These are phyloP conservation scores for Solanum rostratum DNA, from an alignment of 257 asterid species.

Conservation along the genomic window DNA sequence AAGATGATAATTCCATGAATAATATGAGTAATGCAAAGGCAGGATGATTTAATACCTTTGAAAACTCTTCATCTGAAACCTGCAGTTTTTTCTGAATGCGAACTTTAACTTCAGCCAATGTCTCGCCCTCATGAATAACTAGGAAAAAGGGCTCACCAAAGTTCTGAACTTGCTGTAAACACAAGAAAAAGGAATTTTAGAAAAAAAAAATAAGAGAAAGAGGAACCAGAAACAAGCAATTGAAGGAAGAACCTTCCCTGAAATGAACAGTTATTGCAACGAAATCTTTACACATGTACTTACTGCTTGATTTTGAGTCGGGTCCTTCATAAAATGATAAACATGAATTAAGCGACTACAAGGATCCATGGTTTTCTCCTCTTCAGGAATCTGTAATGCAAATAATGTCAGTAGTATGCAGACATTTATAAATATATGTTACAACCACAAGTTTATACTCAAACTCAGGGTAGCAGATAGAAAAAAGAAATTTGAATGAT, in stretches of 20 bases:
- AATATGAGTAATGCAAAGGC: background rate
- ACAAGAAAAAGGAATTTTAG: background rate
- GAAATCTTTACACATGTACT: background rate
- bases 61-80: conserved; percentile 59
- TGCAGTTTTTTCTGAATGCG: conserved; percentile 58
- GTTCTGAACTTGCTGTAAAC: conserved; percentile 37
- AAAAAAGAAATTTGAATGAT: background rate
- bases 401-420: background rate
- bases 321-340: conserved; percentile 47
- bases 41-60: conserved; percentile 29
- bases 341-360: conserved; percentile 50
- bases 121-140: conserved; percentile 58
- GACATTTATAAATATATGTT: background rate
- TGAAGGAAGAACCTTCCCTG: background rate
- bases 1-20: background rate
- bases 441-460: background rate
- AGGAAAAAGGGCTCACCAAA: conserved; percentile 73
- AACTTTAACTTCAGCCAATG: conserved; percentile 40
- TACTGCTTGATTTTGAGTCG: conserved; percentile 45
- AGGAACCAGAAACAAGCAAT: background rate
- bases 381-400: conserved; percentile 52
- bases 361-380: conserved; percentile 54
- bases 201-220: background rate
- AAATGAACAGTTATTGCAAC: background rate
- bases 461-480: background rate